Base-by-base conservation (phyloP, 2,329 filamentous ascomycete genomes). In the Exophiala sideris region DNA sequence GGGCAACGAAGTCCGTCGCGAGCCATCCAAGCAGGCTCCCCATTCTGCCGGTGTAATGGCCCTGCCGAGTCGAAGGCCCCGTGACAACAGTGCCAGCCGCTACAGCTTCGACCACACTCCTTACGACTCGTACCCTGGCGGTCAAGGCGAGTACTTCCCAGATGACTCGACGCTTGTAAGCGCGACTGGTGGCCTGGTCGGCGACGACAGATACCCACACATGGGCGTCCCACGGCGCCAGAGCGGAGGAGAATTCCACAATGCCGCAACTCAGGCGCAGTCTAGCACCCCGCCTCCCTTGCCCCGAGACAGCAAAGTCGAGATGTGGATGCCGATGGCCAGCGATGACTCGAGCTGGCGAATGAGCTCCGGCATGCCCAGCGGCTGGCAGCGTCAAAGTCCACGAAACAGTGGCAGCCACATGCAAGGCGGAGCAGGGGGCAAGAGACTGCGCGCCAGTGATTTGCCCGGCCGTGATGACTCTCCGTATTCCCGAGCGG, bases 121-220 rank as follows among this genome's bases (percentile, higher is more conserved):
- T 10, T 47, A 34, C 32, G 32, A 47, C 29, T n/a, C 40, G 5
- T 51, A 33, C 40, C 48, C 32, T 20, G 20, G 29, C 29, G 48
- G 39, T 24, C 20, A 20, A n/a, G 41, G 20, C 14, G 41, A 44
- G n/a, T 24, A 44, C 20, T 44, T 29, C 24, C 24, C 24, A 5
- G 24, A 21, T 9, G 21, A n/a, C 21, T n/a, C n/a, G n/a, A 18
- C n/a, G 18, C 10, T 32, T 16, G 10, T 14, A 45, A 45, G 12
- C 54, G 41, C 39, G 34, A 38, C 34, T 29, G 24, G 24, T 8
- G 24, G 24, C 4, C 48, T 54, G 7, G 51, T 54, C 14, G 53
- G 52, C 41, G 56, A 61, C 50, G 56, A 56, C 29, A n/a, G 58
- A 2, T 57, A 61, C 29, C 58, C 58, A 7, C 50, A 52, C 50